Evolutionary conservation across 495 filamentous ascomycete genomes (phyloP).

Genomic region (Aspergillus steynii): DNA sequence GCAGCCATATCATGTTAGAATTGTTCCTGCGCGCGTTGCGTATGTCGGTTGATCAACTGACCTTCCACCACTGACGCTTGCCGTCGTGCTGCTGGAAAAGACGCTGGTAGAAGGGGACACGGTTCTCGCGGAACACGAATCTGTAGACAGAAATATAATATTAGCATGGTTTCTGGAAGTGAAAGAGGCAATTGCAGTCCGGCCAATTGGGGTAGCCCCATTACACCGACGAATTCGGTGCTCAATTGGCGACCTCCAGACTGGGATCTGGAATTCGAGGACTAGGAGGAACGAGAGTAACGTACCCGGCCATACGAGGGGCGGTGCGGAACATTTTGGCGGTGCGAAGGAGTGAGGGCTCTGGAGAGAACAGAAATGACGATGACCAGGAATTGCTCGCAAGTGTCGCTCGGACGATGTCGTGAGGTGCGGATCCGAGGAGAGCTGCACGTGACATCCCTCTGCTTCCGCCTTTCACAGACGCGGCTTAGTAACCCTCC

Average conservation of each 20-base stretch:
- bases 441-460: constrained; percentile 33
- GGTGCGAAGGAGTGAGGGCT: constrained; percentile 30
- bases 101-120: constrained; percentile 80
- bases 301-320: constrained; percentile 51
- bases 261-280: neutral
- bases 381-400: constrained; percentile 25
- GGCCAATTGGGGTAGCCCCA: constrained; percentile 26
- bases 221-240: constrained; percentile 14
- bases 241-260: constrained; percentile 6
- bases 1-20: constrained; percentile 1
- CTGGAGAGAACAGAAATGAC: constrained; percentile 25
- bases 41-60: constrained; percentile 46
- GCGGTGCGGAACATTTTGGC: constrained; percentile 50
- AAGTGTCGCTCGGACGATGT: constrained; percentile 33
- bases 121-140: constrained; percentile 80
- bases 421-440: constrained; percentile 34
- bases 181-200: constrained; percentile 8
- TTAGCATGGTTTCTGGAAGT: constrained; percentile 6
- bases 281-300: constrained; percentile 9
- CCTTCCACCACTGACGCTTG: constrained; percentile 83
- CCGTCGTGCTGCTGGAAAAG: constrained; percentile 81
- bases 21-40: neutral
- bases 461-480: constrained; percentile 37
- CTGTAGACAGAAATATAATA: constrained; percentile 34
- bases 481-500: constrained; percentile 24